Evolutionary conservation across 805 yeast species (phyloP).

Genomic region (Yarrowia porcina): DNA sequence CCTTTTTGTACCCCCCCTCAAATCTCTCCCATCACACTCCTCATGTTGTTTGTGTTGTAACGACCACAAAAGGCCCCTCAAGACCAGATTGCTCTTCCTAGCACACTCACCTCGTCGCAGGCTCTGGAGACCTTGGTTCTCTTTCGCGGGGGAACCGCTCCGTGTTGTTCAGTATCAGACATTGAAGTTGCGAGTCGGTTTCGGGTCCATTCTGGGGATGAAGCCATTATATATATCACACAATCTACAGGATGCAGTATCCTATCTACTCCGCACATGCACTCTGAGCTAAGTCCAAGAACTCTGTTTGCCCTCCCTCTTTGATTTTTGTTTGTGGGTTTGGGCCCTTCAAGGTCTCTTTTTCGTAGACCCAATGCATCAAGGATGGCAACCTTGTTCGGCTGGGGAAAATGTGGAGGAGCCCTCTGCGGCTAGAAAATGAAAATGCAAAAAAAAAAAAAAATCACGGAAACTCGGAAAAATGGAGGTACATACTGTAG

Average conservation of each 20-base stretch:
- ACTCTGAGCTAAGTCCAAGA: neutral
- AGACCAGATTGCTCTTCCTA: neutral
- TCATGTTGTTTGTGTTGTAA: no score
- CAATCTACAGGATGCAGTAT: constrained; percentile 4
- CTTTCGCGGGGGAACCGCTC: constrained; percentile 41
- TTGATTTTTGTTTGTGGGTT: neutral
- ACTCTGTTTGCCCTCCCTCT: neutral
- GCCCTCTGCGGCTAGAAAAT: constrained; percentile 7
- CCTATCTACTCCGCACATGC: constrained; percentile 25
- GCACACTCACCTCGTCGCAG: constrained; percentile 46
- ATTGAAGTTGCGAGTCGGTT: constrained; percentile 13
- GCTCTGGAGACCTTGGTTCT: constrained; percentile 57
- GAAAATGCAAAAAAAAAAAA: neutral
- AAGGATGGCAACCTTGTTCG: neutral
- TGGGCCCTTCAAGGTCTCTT: neutral
- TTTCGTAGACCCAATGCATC: constrained; percentile 9
- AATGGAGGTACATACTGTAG: neutral
- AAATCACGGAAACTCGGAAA: neutral
- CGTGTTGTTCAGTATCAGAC: constrained; percentile 25
- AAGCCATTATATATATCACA: constrained; percentile 17
- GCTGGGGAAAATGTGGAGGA: constrained; percentile 23
- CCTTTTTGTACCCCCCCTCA: neutral
- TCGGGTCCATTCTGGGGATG: neutral
- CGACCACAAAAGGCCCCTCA: neutral
- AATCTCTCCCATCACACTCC: no score